Percentiles rank a stretch among this genome's conserved stretches.
Evolutionary conservation across 2,329 filamentous ascomycete species (phyloP).

Genomic region (Botryotinia narcissicola): DNA sequence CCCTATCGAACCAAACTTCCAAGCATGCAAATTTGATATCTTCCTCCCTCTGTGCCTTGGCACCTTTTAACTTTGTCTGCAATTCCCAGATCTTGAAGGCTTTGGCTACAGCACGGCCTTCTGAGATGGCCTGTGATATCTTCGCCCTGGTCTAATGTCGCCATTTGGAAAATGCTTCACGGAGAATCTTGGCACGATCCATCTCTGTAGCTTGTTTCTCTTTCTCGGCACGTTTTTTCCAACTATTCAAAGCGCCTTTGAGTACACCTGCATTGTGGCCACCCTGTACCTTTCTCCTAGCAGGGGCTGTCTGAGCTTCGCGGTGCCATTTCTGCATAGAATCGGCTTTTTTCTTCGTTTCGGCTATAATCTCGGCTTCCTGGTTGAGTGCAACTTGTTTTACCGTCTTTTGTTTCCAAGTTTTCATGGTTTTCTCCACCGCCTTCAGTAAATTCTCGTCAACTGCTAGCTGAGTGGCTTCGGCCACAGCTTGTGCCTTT

Average conservation of each 20-base stretch:
- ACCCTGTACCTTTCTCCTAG: slow-evolving; percentile 41
- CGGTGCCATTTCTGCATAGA: slow-evolving; percentile 33
- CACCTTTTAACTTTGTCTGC: slow-evolving; percentile 43
- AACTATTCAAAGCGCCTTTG: slow-evolving; percentile 47
- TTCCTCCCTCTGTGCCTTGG: slow-evolving; percentile 40
- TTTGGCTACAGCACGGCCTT: slow-evolving; percentile 55
- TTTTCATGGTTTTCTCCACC: slow-evolving; percentile 25
- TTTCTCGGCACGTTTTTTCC: slow-evolving; percentile 47
- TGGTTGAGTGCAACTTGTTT: slow-evolving; percentile 21
- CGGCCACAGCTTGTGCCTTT: slow-evolving; percentile 24
- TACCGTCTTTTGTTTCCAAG: slow-evolving; percentile 30
- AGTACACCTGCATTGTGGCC: slow-evolving; percentile 47
- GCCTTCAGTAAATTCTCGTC: slow-evolving; percentile 28
- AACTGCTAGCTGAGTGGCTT: slow-evolving; percentile 27
- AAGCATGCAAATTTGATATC: slow-evolving; percentile 42
- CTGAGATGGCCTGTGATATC: slow-evolving; percentile 50
- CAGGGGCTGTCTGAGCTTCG: slow-evolving; percentile 33
- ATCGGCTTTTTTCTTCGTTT: slow-evolving; percentile 21
- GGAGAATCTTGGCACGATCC: slow-evolving; percentile 52
- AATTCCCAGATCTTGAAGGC: slow-evolving; percentile 61
- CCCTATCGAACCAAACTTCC: slow-evolving; percentile 42
- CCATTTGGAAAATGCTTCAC: slow-evolving; percentile 59
- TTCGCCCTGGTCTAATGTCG: slow-evolving; percentile 58
- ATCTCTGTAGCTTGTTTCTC: slow-evolving; percentile 48
- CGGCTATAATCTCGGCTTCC: slow-evolving; percentile 25